Conservation (phyloP, 1,284 basidiomycete species). For the Sparassis latifolia region DNA sequence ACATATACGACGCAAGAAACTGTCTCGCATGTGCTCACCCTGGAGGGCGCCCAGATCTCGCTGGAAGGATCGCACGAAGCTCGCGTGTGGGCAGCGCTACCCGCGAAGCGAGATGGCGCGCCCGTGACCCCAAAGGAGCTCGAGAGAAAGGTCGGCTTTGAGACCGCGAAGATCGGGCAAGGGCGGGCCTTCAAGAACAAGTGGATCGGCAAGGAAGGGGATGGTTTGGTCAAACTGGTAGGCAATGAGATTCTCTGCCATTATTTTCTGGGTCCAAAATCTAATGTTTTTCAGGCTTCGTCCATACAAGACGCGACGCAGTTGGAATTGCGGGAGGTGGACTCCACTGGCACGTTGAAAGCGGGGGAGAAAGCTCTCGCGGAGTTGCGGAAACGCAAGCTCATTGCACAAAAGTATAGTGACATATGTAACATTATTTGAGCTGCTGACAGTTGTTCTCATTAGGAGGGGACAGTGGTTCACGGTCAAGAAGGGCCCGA, state of each 20-base stretch:
- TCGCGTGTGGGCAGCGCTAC: conserved; percentile 84
- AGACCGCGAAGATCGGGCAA: conserved; percentile 87
- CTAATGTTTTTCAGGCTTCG: conserved; percentile 35
- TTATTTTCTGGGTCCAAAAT: neutral
- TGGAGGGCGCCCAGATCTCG: conserved; percentile 79
- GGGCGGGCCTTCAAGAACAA: conserved; percentile 95
- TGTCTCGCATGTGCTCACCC: conserved; percentile 65
- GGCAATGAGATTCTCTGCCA: conserved; percentile 24
- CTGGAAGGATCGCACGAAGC: conserved; percentile 89
- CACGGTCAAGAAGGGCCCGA: conserved; percentile 77
- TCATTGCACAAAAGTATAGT: conserved; percentile 63
- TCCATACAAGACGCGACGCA: conserved; percentile 71
- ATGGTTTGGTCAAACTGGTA: conserved; percentile 82
- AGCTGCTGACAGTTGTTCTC: conserved; percentile 5
- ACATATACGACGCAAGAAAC: conserved; percentile 76
- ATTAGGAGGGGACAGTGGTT: conserved; percentile 93
- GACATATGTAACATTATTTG: conserved; percentile 2
- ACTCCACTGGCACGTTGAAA: conserved; percentile 62
- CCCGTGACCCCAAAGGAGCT: conserved; percentile 65
- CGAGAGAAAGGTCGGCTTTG: conserved; percentile 73
- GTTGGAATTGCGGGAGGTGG: conserved; percentile 71
- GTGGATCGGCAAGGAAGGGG: conserved; percentile 92
- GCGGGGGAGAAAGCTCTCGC: conserved; percentile 76
- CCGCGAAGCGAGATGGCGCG: conserved; percentile 58
- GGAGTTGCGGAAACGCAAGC: conserved; percentile 90